Evolutionary conservation across 176 grass and related monocot species (phyloP).

Genomic region (Neostapfia colusana): DNA sequence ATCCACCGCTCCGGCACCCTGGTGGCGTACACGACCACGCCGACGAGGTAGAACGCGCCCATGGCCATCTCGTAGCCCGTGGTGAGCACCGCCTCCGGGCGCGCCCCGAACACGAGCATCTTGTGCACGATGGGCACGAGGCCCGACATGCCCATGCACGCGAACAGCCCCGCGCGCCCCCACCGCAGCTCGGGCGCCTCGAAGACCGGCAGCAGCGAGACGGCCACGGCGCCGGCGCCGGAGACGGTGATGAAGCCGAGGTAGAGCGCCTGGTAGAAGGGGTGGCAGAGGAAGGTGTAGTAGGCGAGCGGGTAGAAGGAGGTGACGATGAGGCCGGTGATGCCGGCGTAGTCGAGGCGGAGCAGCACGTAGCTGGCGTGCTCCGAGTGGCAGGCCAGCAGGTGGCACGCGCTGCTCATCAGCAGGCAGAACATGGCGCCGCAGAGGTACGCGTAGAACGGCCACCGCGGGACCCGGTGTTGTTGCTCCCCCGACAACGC

Average conservation of each 20-base stretch:
- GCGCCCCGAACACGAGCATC: slow-evolving; percentile 50
- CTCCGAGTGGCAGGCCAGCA: slow-evolving; percentile 75
- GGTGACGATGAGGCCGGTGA: slow-evolving; percentile 78
- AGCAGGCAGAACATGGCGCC: slow-evolving; percentile 85
- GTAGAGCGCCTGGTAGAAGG: slow-evolving; percentile 55
- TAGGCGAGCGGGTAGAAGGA: slow-evolving; percentile 92
- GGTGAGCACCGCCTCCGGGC: slow-evolving; percentile 63
- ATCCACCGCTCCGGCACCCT: slow-evolving; percentile 77
- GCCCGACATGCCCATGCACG: slow-evolving; percentile 63
- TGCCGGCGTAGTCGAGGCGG: slow-evolving; percentile 80
- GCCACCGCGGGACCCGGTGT: slow-evolving; percentile 46
- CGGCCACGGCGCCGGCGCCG: slow-evolving; percentile 46
- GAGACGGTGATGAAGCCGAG: slow-evolving; percentile 62
- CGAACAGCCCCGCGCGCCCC: slow-evolving; percentile 55
- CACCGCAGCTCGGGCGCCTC: slow-evolving; percentile 56
- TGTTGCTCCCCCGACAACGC: background rate
- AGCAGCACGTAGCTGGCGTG: slow-evolving; percentile 73
- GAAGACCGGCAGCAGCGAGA: slow-evolving; percentile 68
- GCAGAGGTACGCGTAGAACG: slow-evolving; percentile 74
- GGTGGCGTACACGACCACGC: slow-evolving; percentile 65
- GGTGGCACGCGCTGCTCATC: slow-evolving; percentile 82
- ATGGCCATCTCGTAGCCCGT: slow-evolving; percentile 72
- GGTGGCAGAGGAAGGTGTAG: slow-evolving; percentile 75
- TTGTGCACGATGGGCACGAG: slow-evolving; percentile 81
- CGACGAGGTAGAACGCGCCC: slow-evolving; percentile 55